phyloP scores from a whole-genome alignment of 2,329 filamentous ascomycete genomes.

The Cadophora sp. region DNA sequence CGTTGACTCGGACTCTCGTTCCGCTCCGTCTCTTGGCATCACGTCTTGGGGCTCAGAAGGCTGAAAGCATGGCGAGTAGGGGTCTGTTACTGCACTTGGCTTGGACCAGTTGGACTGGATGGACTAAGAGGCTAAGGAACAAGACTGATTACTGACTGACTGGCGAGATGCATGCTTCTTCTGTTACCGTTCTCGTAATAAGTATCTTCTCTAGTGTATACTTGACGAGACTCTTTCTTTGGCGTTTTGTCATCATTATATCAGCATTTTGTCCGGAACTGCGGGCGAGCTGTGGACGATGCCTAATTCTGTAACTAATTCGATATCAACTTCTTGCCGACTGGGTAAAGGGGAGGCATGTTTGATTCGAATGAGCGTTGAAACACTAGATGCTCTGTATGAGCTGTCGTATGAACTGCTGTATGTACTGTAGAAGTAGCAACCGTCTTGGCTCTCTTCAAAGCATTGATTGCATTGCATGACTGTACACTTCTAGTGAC shows the following conservation, averaged over 20 bases:
- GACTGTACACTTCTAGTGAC: no score
- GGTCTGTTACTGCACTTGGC: not conserved
- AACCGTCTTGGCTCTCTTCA: not conserved
- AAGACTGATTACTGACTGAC: no score
- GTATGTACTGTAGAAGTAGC: no score
- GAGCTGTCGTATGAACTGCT: no score
- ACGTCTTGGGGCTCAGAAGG: slow-evolving; percentile 16
- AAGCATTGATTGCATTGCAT: not conserved
- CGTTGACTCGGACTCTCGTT: slow-evolving; percentile 4
- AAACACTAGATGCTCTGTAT: not conserved
- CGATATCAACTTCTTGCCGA: not conserved
- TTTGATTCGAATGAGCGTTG: not conserved
- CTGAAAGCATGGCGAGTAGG: slow-evolving; percentile 11
- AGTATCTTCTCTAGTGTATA: not conserved
- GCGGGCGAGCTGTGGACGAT: not conserved
- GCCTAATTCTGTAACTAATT: not conserved
- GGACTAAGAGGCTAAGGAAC: no score
- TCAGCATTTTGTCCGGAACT: not conserved
- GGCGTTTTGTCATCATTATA: no score
- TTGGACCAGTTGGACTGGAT: no score
- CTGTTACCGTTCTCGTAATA: not conserved
- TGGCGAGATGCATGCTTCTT: slow-evolving; percentile 3
- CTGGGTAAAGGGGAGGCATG: not conserved
- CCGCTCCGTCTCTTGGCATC: slow-evolving; percentile 9
- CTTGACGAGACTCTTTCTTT: not conserved